Evolutionary conservation across 1,284 basidiomycete species (phyloP).

Genomic region (Boletus semigastroideus): DNA sequence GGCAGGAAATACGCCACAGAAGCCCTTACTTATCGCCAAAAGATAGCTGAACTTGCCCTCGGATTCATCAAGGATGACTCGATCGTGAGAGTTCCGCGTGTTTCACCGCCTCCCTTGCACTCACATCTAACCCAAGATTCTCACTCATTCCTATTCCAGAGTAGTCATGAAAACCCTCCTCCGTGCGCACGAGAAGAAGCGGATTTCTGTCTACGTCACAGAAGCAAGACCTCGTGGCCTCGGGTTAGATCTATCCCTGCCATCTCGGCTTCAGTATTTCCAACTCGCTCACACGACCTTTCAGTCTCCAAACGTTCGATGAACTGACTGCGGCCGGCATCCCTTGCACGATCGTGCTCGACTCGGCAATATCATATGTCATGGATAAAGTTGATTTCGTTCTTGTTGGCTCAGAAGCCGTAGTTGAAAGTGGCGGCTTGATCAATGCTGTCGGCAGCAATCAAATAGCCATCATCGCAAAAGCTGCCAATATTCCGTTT

Average conservation of each 20-base stretch:
- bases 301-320: conserved; percentile 86
- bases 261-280: conserved; percentile 14
- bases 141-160: conserved; percentile 94
- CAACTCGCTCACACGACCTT: conserved; percentile 8
- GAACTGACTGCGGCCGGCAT: conserved; percentile 83
- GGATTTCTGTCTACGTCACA: conserved; percentile 97
- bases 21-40: conserved; percentile 85
- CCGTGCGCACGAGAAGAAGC: conserved; percentile 84
- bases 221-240: conserved; percentile 87
- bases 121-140: conserved; percentile 58
- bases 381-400: conserved; percentile 97
- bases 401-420: conserved; percentile 95
- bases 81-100: conserved; percentile 55
- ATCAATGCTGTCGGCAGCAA: conserved; percentile 92
- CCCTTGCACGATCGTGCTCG: conserved; percentile 92
- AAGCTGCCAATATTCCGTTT: conserved; percentile 92
- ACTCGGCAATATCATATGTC: conserved; percentile 95
- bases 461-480: conserved; percentile 95
- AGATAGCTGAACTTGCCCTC: conserved; percentile 87
- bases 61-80: conserved; percentile 95
- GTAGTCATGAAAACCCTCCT: conserved; percentile 95
- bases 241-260: conserved; percentile 49
- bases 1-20: conserved; percentile 76
- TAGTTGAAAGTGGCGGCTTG: conserved; percentile 90
- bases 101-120: conserved; percentile 11